These are phyloP conservation scores for Bruguiera sexangula DNA, from an alignment of 345 rosid genomes.

Conservation along the genomic window DNA sequence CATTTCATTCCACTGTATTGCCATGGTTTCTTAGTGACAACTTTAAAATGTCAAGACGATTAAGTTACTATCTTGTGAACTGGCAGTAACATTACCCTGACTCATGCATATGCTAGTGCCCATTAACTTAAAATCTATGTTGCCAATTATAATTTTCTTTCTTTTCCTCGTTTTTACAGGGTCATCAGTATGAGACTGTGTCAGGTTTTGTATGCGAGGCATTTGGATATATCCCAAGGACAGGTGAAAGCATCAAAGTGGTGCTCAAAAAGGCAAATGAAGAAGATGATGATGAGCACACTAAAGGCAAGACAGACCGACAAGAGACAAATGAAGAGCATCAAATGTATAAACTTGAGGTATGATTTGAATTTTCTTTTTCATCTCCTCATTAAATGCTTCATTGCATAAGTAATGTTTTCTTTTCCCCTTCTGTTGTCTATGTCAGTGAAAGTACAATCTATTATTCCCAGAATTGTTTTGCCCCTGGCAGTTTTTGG, in stretches of 20 bases:
- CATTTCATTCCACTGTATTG: not conserved
- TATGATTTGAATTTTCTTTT: constrained; percentile 22
- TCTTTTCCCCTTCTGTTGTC: no score
- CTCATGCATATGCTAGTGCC: not conserved
- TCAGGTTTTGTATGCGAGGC: constrained; percentile 95
- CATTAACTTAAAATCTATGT: constrained; percentile 5
- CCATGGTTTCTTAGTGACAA: not conserved
- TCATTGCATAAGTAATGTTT: not conserved
- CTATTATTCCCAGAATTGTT: no score
- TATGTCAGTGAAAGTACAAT: no score
- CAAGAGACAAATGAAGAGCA: constrained; percentile 65
- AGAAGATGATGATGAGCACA: constrained; percentile 62
- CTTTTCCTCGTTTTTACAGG: constrained; percentile 43
- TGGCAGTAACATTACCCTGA: not conserved
- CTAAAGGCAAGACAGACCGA: constrained; percentile 60
- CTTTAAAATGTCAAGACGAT: not conserved
- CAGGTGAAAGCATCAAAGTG: constrained; percentile 82
- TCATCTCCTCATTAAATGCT: not conserved
- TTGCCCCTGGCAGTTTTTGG: no score
- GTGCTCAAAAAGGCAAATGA: constrained; percentile 71
- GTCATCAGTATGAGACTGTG: constrained; percentile 94
- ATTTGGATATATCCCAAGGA: constrained; percentile 96
- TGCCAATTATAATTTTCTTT: not conserved
- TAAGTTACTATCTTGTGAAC: not conserved
- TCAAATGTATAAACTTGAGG: constrained; percentile 86